phyloP scores from a whole-genome alignment of 768 basidiomycete species.

The Naganishia kalamii region DNA sequence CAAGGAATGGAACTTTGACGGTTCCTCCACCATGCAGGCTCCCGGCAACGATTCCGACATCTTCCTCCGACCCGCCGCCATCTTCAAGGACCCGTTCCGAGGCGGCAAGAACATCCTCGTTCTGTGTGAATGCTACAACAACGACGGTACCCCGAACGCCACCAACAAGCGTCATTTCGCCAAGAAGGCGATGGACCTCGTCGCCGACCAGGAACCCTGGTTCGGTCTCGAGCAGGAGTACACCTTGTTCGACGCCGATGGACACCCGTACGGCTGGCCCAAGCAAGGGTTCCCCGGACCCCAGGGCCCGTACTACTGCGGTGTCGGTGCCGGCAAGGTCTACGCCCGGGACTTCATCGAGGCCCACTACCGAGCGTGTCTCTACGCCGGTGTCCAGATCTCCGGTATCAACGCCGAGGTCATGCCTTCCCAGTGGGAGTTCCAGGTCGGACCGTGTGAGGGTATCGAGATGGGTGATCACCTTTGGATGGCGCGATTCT shows the following conservation, averaged over 20 bases:
- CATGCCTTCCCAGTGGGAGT: constrained; percentile 99
- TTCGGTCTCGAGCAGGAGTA: constrained; percentile 99
- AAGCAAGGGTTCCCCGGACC: constrained; percentile 99
- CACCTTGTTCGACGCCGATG: constrained; percentile 91
- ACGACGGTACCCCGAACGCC: constrained; percentile 93
- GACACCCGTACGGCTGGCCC: constrained; percentile 88
- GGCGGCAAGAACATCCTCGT: constrained; percentile 96
- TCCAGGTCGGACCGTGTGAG: constrained; percentile 97
- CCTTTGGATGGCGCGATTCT: constrained; percentile 97
- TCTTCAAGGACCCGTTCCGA: constrained; percentile 99
- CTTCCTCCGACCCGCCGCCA: constrained; percentile 91
- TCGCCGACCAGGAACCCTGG: constrained; percentile 71
- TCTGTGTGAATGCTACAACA: constrained; percentile 96
- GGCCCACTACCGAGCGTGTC: constrained; percentile 82
- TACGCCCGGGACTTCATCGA: constrained; percentile 98
- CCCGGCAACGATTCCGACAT: constrained; percentile 93
- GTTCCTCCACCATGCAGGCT: constrained; percentile 94
- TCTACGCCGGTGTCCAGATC: constrained; percentile 92
- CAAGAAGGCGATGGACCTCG: constrained; percentile 90
- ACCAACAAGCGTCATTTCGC: constrained; percentile 93
- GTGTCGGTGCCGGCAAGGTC: constrained; percentile 97
- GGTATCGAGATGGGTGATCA: constrained; percentile 99
- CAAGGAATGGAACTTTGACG: constrained; percentile 98
- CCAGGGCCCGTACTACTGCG: constrained; percentile 99
- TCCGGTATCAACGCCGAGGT: constrained; percentile 99